Base-by-base conservation (phyloP, 2,329 filamentous ascomycete genomes). In the Diplodia corticola region DNA sequence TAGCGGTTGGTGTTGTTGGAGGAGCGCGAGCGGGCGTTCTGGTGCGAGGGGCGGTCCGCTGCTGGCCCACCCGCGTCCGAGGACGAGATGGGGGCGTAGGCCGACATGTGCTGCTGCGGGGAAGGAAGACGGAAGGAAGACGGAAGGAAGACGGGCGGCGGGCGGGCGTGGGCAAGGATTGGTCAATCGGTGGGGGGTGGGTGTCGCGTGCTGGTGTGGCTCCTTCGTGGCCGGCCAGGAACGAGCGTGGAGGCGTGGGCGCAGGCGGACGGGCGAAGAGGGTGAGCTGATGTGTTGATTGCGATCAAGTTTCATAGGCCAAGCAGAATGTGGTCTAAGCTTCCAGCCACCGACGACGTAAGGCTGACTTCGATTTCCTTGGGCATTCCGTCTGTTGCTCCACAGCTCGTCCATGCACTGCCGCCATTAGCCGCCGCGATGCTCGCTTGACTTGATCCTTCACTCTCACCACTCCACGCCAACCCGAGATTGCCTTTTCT, bases 1-100 rank as follows among this genome's bases (percentile, higher is more conserved):
- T 54, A 64, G 67, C 50, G 67, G 70, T 59, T 44, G 55, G 51
- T 33, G 68, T 63, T 51, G 30, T 54, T 20, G 40, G 50, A 57
- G 15, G 28, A 51, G 48, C 33, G 24, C 28, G 48, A 44, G 49
- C 48, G 48, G 61, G 9, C 24, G 10, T 37, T 30, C 35, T 64
- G 50, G 10, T 37, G 48, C 35, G 63, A 28, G 63, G 63, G 51
- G 20, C 46, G 57, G 37, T 60, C 55, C 37, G 55, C 24, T 15
- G 55, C 35, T 35, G n/a, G 35, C 4, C 40, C 40, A 20, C 40
- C 40, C 20, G 22, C 55, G 26, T 26, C 33, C 1, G 20, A 15
- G 15, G 55, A 59, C 55, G 55, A 46, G 26, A 59, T 35, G 7
- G 53, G 40, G 57, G 57, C 57, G 57, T 49, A 46, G 61, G 61